Percentiles rank a stretch among this genome's conserved stretches.
These are phyloP conservation scores for Rhodomyrtus psidioides DNA, from an alignment of 441 rosid genomes.

Conservation along the genomic window DNA sequence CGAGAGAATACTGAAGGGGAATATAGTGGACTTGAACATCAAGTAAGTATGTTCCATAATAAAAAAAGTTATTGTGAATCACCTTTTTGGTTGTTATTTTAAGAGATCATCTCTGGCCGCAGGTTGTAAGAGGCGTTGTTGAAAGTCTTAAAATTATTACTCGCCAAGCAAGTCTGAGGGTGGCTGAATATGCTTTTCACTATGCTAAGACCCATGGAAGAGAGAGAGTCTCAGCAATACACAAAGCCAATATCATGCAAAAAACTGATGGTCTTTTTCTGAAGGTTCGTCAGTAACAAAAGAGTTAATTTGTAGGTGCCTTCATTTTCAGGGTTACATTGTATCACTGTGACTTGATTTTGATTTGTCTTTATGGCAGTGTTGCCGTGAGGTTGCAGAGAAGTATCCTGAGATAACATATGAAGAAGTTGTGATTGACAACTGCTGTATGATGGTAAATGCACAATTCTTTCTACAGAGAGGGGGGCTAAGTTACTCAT, in stretches of 20 bases:
- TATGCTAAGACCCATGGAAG: constrained; percentile 93
- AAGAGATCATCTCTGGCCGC: constrained; percentile 1
- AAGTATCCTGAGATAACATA: constrained; percentile 93
- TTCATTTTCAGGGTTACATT: background rate
- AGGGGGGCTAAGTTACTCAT: background rate
- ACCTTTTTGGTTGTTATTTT: background rate
- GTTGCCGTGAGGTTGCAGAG: constrained; percentile 92
- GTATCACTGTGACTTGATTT: background rate
- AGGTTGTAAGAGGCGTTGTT: constrained; percentile 98
- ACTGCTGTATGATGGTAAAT: constrained; percentile 97
- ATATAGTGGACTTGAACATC: constrained; percentile 98
- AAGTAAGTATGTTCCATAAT: constrained; percentile 35
- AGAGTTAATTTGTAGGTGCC: background rate
- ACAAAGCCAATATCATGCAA: constrained; percentile 99
- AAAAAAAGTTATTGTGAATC: background rate
- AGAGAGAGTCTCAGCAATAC: constrained; percentile 93
- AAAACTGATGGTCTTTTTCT: constrained; percentile 98
- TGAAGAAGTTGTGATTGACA: constrained; percentile 97
- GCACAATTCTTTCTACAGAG: background rate
- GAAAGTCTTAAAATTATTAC: constrained; percentile 96
- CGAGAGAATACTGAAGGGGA: constrained; percentile 99
- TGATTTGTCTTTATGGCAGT: constrained; percentile 33
- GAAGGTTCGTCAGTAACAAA: constrained; percentile 36
- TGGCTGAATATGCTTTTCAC: constrained; percentile 95
- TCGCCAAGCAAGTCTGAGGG: constrained; percentile 90